Evolutionary conservation across 768 basidiomycete genomes (phyloP).

Genomic region (Leccinum imitatum): DNA sequence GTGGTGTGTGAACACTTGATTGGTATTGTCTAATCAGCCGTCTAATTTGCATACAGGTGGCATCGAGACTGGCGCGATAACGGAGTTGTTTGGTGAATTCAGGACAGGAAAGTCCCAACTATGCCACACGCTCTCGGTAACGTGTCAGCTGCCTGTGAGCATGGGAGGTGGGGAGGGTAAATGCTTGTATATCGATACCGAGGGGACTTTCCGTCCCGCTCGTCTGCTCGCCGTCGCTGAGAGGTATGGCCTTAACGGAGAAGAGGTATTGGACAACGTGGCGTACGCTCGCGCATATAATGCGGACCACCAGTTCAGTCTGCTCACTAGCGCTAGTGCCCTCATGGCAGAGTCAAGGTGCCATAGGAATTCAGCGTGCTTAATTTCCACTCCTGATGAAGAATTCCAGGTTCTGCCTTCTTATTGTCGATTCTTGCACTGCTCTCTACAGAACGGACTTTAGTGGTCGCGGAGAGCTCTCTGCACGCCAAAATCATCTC

Average conservation of each 20-base stretch:
- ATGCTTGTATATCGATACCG: conserved; percentile 98
- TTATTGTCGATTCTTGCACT: conserved; percentile 96
- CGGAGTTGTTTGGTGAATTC: conserved; percentile 98
- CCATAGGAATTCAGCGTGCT: conserved; percentile 23
- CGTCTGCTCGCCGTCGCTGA: conserved; percentile 94
- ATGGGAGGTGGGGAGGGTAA: conserved; percentile 99
- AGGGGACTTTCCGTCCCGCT: conserved; percentile 97
- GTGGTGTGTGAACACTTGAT: conserved; percentile 51
- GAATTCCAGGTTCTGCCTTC: conserved; percentile 78
- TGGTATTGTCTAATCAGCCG: conserved; percentile 2
- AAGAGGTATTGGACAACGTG: conserved; percentile 97
- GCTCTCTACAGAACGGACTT: conserved; percentile 96
- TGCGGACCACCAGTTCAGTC: conserved; percentile 91
- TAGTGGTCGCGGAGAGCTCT: conserved; percentile 91
- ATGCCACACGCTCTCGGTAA: conserved; percentile 97
- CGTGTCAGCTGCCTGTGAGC: conserved; percentile 93
- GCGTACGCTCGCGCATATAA: conserved; percentile 99
- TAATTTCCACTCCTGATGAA: conserved; percentile 9
- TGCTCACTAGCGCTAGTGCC: conserved; percentile 92
- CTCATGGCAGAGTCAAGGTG: conserved; percentile 99
- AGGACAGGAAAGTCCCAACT: conserved; percentile 98
- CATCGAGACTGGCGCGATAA: conserved; percentile 97
- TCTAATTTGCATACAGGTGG: conserved; percentile 56
- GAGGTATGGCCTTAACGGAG: conserved; percentile 93
- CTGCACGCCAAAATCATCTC: conserved; percentile 92